Percentiles rank a stretch among this genome's conserved stretches.
Conservation (phyloP, 2,329 filamentous ascomycete genomes). For the Colletotrichum acutatum region DNA sequence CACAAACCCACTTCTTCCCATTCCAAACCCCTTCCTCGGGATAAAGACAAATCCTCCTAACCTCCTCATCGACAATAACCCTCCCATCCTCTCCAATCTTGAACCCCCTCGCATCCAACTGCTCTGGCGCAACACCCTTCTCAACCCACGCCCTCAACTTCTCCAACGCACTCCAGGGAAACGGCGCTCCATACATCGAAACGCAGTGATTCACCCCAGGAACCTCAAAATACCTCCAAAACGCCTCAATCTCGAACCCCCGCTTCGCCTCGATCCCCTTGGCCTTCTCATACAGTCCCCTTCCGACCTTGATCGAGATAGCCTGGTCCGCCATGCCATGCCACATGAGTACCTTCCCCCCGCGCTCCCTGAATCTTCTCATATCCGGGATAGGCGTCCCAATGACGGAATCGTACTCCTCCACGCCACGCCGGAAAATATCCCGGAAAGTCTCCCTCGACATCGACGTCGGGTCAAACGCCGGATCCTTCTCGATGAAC, state of each 20-base stretch:
- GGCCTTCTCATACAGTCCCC: not conserved
- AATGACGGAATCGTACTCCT: conserved; percentile 38
- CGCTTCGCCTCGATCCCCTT: not conserved
- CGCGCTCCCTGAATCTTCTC: conserved; percentile 42
- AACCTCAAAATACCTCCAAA: conserved; percentile 54
- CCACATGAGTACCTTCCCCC: conserved; percentile 55
- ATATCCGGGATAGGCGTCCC: conserved; percentile 42
- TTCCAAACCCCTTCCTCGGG: conserved; percentile 4
- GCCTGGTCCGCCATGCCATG: conserved; percentile 53
- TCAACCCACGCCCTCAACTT: conserved; percentile 61
- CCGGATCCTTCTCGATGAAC: conserved; percentile 42
- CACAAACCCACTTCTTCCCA: not conserved
- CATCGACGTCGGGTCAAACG: conserved; percentile 38
- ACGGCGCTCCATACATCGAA: not conserved
- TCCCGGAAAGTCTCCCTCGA: conserved; percentile 11
- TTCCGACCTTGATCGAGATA: conserved; percentile 38
- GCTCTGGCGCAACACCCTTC: conserved; percentile 59
- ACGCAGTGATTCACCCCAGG: conserved; percentile 62
- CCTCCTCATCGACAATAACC: not conserved
- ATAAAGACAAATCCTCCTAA: conserved; percentile 6
- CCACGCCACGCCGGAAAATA: conserved; percentile 37
- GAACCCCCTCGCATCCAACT: not conserved
- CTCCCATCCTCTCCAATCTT: not conserved
- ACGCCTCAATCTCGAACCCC: not conserved
- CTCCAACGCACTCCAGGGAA: not conserved